These are phyloP conservation scores for Suhomyces xylopsoci DNA, from an alignment of 805 yeast genomes.

Conservation along the genomic window DNA sequence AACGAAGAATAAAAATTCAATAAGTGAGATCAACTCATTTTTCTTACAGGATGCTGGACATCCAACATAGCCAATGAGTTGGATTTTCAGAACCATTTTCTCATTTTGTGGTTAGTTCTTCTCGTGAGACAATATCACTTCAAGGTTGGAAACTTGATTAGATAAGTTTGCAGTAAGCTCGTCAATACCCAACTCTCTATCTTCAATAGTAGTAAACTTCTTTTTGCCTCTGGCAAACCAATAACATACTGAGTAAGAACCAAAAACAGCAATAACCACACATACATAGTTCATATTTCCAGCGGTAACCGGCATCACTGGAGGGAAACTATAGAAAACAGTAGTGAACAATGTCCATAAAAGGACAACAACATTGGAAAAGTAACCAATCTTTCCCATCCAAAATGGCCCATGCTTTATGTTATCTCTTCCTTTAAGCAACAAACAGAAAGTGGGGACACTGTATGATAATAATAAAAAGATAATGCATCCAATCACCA, in stretches of 20 bases:
- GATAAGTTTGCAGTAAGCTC: conserved; percentile 24
- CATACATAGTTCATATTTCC: conserved; percentile 67
- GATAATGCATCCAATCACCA: conserved; percentile 59
- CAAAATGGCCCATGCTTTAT: conserved; percentile 66
- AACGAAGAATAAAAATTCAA: not conserved
- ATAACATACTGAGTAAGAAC: conserved; percentile 44
- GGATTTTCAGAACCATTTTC: not conserved
- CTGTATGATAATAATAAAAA: conserved; percentile 57
- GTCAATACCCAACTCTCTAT: conserved; percentile 17
- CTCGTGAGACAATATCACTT: conserved; percentile 12
- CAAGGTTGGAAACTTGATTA: conserved; percentile 21
- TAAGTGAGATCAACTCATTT: not conserved
- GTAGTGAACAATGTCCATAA: conserved; percentile 58
- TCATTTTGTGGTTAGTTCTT: not conserved
- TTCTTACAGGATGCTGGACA: not conserved
- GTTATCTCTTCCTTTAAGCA: conserved; percentile 48
- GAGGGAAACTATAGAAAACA: conserved; percentile 64
- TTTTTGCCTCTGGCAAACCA: conserved; percentile 46
- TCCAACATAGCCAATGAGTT: not conserved
- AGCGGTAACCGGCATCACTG: conserved; percentile 56
- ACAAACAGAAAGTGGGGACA: conserved; percentile 50
- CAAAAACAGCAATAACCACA: conserved; percentile 47
- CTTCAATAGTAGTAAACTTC: conserved; percentile 18
- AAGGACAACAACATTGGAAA: conserved; percentile 49
- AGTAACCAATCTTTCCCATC: conserved; percentile 53